Percentiles rank a stretch among this genome's conserved stretches.
phyloP scores from a whole-genome alignment of 139 green algal species.

The Chlorella sp. region DNA sequence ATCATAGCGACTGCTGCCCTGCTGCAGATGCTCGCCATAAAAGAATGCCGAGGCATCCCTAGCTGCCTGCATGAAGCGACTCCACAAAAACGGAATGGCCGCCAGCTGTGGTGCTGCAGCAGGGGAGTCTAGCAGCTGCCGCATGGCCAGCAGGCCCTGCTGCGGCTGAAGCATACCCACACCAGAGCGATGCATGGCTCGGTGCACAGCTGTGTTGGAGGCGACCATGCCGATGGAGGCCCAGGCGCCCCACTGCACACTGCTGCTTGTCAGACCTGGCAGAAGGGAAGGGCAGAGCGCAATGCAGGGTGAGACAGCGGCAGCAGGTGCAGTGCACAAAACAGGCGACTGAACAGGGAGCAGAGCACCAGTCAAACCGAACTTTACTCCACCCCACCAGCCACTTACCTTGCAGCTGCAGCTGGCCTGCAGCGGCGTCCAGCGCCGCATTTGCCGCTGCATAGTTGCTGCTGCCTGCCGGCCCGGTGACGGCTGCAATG shows the following conservation, averaged over 20 bases:
- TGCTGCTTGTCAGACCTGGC: conserved; percentile 36
- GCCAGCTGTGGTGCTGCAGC: background rate
- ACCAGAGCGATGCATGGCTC: conserved; percentile 67
- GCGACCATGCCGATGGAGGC: conserved; percentile 61
- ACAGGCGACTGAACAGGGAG: too few species aligned
- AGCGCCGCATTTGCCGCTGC: conserved; percentile 53
- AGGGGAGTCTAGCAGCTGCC: background rate
- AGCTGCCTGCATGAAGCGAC: background rate
- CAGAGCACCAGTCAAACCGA: too few species aligned
- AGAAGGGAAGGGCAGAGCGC: background rate
- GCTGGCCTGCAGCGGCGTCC: conserved; percentile 25
- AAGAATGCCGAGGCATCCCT: background rate
- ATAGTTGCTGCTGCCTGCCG: conserved; percentile 54
- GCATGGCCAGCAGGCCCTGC: conserved; percentile 57
- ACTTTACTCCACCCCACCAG: too few species aligned
- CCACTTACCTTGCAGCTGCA: conserved; percentile 4
- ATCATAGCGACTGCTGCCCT: background rate
- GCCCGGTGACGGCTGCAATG: conserved; percentile 55
- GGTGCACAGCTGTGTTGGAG: conserved; percentile 27
- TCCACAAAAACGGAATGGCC: conserved; percentile 27
- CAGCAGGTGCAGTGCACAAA: too few species aligned
- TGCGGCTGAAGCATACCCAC: conserved; percentile 68
- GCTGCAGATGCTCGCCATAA: background rate
- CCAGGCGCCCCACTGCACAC: conserved; percentile 72
- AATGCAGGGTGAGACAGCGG: background rate